A percentile compares a stretch with the other conserved stretches of the same genome.
Evolutionary conservation across 2,329 filamentous ascomycete species (phyloP).

Genomic region (Monosporascus sp.): DNA sequence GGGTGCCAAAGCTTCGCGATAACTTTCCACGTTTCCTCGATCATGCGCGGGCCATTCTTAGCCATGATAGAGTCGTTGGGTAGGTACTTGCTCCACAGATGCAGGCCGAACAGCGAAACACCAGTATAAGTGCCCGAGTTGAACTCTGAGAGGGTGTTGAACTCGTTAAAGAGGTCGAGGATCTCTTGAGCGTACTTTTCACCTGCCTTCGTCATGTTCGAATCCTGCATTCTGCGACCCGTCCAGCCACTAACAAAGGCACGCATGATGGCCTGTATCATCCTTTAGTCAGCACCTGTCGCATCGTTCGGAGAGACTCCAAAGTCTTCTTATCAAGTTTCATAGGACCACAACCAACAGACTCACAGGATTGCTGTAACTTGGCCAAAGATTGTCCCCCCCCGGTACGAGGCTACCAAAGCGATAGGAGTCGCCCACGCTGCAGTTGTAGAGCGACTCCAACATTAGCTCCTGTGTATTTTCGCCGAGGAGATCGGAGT

Average conservation of each 20-base stretch:
- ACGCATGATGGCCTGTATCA: conserved; percentile 46
- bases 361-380: conserved; percentile 52
- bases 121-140: conserved; percentile 60
- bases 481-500: conserved; percentile 37
- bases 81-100: conserved; percentile 56
- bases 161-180: conserved; percentile 49
- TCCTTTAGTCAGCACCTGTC: neutral
- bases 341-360: neutral
- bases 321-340: neutral
- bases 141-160: conserved; percentile 56
- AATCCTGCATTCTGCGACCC: conserved; percentile 45
- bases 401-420: conserved; percentile 48
- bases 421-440: conserved; percentile 55
- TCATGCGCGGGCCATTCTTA: conserved; percentile 44
- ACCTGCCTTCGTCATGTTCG: conserved; percentile 54
- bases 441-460: conserved; percentile 48
- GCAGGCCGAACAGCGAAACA: conserved; percentile 53
- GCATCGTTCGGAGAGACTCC: neutral
- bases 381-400: conserved; percentile 56
- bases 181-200: conserved; percentile 52
- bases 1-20: conserved; percentile 52
- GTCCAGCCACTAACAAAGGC: conserved; percentile 56
- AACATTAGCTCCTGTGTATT: conserved; percentile 39
- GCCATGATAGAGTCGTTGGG: conserved; percentile 48
- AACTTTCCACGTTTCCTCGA: conserved; percentile 47